Base-by-base conservation (phyloP, 2,329 filamentous ascomycete species). In the Verticillium nubilum region DNA sequence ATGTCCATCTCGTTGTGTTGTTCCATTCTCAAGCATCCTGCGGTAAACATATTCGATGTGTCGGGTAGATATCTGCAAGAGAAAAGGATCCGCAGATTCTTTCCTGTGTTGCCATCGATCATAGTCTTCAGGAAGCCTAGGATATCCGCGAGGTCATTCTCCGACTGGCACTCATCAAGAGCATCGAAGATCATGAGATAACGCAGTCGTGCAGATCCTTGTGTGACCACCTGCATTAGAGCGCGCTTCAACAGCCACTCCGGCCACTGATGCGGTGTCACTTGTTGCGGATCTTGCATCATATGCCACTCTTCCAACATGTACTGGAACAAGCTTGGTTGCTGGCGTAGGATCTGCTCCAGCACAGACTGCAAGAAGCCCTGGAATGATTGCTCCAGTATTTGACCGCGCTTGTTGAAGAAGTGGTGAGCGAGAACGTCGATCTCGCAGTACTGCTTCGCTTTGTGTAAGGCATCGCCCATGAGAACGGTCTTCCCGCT, bases 401-500 rank as follows among this genome's bases (percentile, higher is more conserved):
- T 52, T 17, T 9, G 31, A 9, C 60, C 60, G 25, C 60, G 52
- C 2, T 13, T 53, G 37, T 55, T 61, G 54, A 59, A 61, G 5
- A 53, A 52, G 54, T 61, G 57, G 5, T 59, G 52, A 7, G 59
- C 47, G 19, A 61, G 19, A 15, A 61, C 56, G 12, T 27, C 31
- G 26, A 53, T 27, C 29, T 31, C 29, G n/a, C 15, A 52, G 57
- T 42, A 54, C 27, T 42, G 54, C 27, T 54, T 52, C 37, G 57
- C 17, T 47, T 31, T 54, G 7, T 28, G 47, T 2, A 57, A 57
- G 9, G 56, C 29, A 42, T 56, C 60, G 52, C 56, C 58, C 57
- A 61, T 59, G 2, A 61, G 54, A 23, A 61, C 37, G 3, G 60
- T 58, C 29, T 61, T 61, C 42, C 60, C 60, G 33, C 52, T 59